Evolutionary conservation across 345 rosid species (phyloP).

Genomic region (Lepidium didymum): DNA sequence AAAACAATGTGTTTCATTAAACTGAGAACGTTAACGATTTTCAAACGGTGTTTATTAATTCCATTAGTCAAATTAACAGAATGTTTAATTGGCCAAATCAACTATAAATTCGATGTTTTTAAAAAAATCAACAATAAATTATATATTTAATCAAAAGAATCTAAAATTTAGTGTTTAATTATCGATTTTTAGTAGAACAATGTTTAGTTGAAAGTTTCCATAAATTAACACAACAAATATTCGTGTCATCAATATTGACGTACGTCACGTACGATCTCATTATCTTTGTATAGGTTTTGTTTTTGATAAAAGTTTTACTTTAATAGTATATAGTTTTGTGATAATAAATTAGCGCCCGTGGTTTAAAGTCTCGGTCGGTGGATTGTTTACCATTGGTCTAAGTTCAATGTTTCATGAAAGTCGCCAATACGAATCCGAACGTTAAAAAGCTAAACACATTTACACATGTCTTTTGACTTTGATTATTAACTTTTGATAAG

Average conservation of each 20-base stretch:
- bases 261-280: neutral
- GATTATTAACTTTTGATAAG: neutral
- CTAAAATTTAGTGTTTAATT: too few relatives aligned
- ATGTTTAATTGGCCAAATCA: too few relatives aligned
- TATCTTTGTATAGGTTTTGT: too few relatives aligned
- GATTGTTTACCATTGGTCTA: neutral
- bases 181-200: too few relatives aligned
- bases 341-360: neutral
- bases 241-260: neutral
- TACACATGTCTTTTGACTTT: constrained; percentile 9
- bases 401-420: neutral
- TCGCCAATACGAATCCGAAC: constrained; percentile 5
- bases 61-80: too few relatives aligned
- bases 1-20: too few relatives aligned
- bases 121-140: too few relatives aligned
- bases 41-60: too few relatives aligned
- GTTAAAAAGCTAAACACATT: neutral
- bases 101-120: too few relatives aligned
- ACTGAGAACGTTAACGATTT: too few relatives aligned
- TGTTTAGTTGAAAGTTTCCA: too few relatives aligned
- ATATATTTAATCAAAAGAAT: too few relatives aligned
- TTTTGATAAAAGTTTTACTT: neutral
- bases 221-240: neutral
- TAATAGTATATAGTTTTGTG: neutral
- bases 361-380: constrained; percentile 10